phyloP scores from a whole-genome alignment of 83 land plant species.

The Picea mariana region DNA sequence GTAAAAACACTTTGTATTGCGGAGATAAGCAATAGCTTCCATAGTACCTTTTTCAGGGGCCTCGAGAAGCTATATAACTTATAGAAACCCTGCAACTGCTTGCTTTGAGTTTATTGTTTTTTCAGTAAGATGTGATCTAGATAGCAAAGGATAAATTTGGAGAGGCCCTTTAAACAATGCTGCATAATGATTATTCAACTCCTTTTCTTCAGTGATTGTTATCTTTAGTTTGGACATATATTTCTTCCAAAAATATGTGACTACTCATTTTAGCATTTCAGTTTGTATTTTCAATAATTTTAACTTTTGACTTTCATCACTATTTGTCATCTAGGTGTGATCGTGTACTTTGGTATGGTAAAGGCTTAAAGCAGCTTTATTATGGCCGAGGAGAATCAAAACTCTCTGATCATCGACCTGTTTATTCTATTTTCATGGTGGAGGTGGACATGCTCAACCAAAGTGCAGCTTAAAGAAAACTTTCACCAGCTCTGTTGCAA shows the following conservation, averaged over 20 bases:
- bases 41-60: not conserved
- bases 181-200: not conserved
- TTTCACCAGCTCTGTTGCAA: not conserved
- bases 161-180: not conserved
- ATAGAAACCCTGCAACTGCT: not conserved
- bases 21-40: no score
- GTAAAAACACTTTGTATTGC: no score
- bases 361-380: constrained; percentile 42
- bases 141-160: not conserved
- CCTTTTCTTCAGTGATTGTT: not conserved
- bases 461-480: not conserved
- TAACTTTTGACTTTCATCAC: not conserved
- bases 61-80: no score
- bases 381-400: constrained; percentile 52
- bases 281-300: not conserved
- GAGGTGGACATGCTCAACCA: constrained; percentile 23
- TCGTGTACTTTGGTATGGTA: constrained; percentile 62
- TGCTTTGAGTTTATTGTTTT: not conserved
- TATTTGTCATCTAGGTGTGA: constrained; percentile 50
- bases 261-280: not conserved
- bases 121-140: not conserved
- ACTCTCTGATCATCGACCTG: constrained; percentile 70
- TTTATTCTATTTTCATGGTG: constrained; percentile 33
- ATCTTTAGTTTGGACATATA: not conserved
- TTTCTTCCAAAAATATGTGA: not conserved